These are phyloP conservation scores for Pseudoscleropodium purum DNA, from an alignment of 225 moss, liverwort and hornwort genomes.

Conservation along the genomic window DNA sequence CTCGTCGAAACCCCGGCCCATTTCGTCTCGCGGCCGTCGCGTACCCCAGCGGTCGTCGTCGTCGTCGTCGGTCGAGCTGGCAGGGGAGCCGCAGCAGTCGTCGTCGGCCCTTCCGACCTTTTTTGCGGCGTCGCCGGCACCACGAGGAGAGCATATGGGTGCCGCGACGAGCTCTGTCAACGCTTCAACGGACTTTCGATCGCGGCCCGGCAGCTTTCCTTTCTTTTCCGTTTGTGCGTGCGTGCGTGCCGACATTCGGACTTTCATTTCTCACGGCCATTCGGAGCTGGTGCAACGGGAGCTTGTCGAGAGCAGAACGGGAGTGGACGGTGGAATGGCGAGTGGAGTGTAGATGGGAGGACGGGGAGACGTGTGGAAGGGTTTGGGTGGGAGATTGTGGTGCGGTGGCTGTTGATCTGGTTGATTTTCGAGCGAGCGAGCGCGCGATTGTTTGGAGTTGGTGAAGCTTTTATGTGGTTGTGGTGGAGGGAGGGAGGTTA, in stretches of 20 bases:
- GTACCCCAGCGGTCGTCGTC: neutral
- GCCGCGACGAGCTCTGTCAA: constrained; percentile 22
- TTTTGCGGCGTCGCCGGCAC: constrained; percentile 43
- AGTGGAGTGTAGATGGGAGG: constrained; percentile 23
- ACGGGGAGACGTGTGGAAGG: constrained; percentile 11
- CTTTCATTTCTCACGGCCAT: neutral
- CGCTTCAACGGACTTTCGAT: constrained; percentile 31
- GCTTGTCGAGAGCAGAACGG: neutral
- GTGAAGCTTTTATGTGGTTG: neutral
- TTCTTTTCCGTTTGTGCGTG: constrained; percentile 4
- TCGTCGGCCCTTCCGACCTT: constrained; percentile 19
- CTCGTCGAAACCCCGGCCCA: neutral
- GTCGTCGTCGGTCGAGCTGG: neutral
- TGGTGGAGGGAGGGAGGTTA: neutral
- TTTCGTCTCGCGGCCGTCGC: neutral
- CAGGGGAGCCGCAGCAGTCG: neutral
- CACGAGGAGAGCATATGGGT: constrained; percentile 9
- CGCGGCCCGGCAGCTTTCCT: neutral
- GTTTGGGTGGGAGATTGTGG: constrained; percentile 14
- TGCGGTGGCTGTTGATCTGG: neutral
- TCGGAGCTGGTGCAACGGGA: neutral
- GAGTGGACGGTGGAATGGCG: neutral
- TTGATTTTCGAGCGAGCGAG: neutral
- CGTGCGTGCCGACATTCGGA: constrained; percentile 18
- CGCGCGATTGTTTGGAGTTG: neutral